Percentiles rank a stretch among this genome's conserved stretches.
These are phyloP conservation scores for Epithemia pelagica DNA, from an alignment of 108 stramenopile species.

Conservation along the genomic window DNA sequence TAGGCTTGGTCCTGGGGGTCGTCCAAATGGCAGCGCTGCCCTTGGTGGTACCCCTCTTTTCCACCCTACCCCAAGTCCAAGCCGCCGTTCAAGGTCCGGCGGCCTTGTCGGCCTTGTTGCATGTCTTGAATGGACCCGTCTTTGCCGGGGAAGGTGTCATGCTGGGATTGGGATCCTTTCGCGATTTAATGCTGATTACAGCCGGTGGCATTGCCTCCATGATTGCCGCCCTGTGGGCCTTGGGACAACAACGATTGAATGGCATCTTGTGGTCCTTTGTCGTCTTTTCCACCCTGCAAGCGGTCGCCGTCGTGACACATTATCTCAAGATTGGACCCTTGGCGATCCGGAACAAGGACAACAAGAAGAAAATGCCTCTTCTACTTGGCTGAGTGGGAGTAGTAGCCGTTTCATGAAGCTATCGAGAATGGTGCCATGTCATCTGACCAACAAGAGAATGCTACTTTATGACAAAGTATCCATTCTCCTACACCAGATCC, in stretches of 20 bases:
- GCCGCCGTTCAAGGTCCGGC: slow-evolving; percentile 62
- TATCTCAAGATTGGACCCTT: slow-evolving; percentile 60
- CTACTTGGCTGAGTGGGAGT: too few relatives aligned
- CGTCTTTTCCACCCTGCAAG: slow-evolving; percentile 48
- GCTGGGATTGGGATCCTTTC: slow-evolving; percentile 55
- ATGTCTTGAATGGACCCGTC: slow-evolving; percentile 63
- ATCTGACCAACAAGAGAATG: too few relatives aligned
- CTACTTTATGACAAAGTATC: too few relatives aligned
- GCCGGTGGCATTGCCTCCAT: slow-evolving; percentile 40
- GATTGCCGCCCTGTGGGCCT: slow-evolving; percentile 44
- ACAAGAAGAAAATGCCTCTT: neutral
- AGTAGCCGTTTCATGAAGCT: too few relatives aligned
- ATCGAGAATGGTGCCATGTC: too few relatives aligned
- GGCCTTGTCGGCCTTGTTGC: slow-evolving; percentile 54
- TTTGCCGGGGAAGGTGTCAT: slow-evolving; percentile 78
- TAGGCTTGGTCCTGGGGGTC: slow-evolving; percentile 46
- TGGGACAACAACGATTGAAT: slow-evolving; percentile 51
- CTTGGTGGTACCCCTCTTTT: slow-evolving; percentile 56
- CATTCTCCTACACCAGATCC: too few relatives aligned
- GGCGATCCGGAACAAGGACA: slow-evolving; percentile 17
- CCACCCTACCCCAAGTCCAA: slow-evolving; percentile 62
- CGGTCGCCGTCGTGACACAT: slow-evolving; percentile 46
- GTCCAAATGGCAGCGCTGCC: slow-evolving; percentile 45
- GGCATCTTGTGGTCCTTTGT: slow-evolving; percentile 62
- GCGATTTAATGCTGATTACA: slow-evolving; percentile 53